Conservation (phyloP, 1,139 yeast genomes). For the Waltiozyma sp. region DNA sequence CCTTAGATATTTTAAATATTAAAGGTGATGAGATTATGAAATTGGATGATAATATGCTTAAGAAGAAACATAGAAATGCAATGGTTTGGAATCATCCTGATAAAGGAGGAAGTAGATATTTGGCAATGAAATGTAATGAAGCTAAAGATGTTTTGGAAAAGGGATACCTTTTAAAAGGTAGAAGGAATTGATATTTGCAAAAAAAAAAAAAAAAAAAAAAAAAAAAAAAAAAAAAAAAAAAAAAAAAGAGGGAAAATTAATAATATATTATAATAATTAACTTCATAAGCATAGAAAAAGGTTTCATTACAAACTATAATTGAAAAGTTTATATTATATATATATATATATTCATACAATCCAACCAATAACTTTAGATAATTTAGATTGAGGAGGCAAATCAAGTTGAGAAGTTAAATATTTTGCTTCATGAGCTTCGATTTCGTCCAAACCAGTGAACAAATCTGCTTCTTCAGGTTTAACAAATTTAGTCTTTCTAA, state of each 20-base stretch:
- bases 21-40: constrained; percentile 39
- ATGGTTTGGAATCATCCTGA: constrained; percentile 74
- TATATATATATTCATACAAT: too few relatives aligned
- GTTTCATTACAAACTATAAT: too few relatives aligned
- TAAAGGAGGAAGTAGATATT: constrained; percentile 58
- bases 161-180: constrained; percentile 28
- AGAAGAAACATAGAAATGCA: constrained; percentile 45
- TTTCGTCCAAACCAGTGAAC: constrained; percentile 39
- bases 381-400: too few relatives aligned
- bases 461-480: constrained; percentile 43
- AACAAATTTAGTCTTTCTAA: constrained; percentile 39
- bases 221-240: too few relatives aligned
- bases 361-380: too few relatives aligned
- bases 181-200: background rate
- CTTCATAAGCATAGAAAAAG: too few relatives aligned
- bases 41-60: constrained; percentile 33
- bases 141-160: constrained; percentile 58
- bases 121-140: constrained; percentile 66
- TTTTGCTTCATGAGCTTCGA: constrained; percentile 38
- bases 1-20: constrained; percentile 43
- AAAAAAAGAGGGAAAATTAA: too few relatives aligned
- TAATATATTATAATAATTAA: too few relatives aligned
- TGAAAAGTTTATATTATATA: too few relatives aligned
- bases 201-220: too few relatives aligned
- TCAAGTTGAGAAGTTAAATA: constrained; percentile 1